Conservation (phyloP, 1,284 basidiomycete species). For the Rhodotorula mucilaginosa region DNA sequence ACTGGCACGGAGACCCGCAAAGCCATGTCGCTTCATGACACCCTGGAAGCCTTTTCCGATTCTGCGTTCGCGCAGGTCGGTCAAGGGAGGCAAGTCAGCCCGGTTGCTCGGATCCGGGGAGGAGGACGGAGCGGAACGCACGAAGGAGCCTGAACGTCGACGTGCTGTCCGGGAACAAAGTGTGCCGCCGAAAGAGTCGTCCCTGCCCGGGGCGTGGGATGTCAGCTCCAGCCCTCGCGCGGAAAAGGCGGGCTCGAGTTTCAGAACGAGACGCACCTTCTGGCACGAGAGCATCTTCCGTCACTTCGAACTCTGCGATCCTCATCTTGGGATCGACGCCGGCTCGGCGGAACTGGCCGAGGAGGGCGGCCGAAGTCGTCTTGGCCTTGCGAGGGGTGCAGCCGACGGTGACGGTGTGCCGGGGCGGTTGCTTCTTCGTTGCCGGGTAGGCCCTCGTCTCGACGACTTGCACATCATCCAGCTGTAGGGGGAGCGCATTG, state of each 20-base stretch:
- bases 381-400: conserved; percentile 49
- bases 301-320: conserved; percentile 85
- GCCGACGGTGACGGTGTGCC: conserved; percentile 51
- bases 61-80: conserved; percentile 52
- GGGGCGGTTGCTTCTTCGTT: conserved; percentile 37
- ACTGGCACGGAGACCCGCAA: conserved; percentile 84
- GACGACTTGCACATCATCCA: conserved; percentile 54
- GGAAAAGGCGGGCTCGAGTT: not conserved
- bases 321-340: conserved; percentile 80
- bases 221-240: too few relatives aligned
- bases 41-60: conserved; percentile 97
- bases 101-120: too few relatives aligned
- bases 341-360: conserved; percentile 82
- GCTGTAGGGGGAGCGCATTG: conserved; percentile 43
- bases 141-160: conserved; percentile 91
- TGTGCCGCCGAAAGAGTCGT: conserved; percentile 86
- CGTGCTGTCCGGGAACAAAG: conserved; percentile 95
- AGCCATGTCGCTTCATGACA: conserved; percentile 95
- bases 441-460: conserved; percentile 46
- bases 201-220: conserved; percentile 54
- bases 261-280: conserved; percentile 59
- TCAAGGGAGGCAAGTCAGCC: too few relatives aligned
- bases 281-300: conserved; percentile 82
- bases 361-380: conserved; percentile 68
- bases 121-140: conserved; percentile 52